Evolutionary conservation across 2,329 filamentous ascomycete genomes (phyloP), one percentile per base, ranked within the genome.

Genomic region (Ambrosiella beaveri): DNA sequence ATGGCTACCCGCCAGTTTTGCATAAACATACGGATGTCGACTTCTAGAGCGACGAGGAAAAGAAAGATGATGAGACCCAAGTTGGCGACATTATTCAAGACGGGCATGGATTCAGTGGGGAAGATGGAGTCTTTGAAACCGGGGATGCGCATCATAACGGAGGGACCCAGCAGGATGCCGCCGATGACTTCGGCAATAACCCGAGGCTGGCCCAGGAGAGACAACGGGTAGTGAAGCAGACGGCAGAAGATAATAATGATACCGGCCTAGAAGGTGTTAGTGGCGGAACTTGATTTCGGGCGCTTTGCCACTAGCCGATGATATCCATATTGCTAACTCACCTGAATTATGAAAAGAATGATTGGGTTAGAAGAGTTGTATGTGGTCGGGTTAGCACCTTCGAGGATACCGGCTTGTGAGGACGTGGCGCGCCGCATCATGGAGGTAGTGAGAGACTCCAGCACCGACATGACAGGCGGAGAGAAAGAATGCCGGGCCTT

Each of bases 21-120:
- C 36, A 82, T 70, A 61, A 95, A 78, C 65, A 88, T 82, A 45
- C 85, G 78, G 47, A 95, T 73, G 65, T 95, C 88, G 50, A 90
- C 88, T 71, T 95, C 89, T 2, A 95, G 75, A 1, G 88, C 89
- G 27, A 95, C 88, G 59, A 95, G 75, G 70, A 95, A 95, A 40
- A 95, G 74, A 67, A 93, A 95, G 7, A 95, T 75, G 12, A 94
- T 79, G 56, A 95, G 73, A 5, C 89, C 89, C 2, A 95, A 71
- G 64, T 93, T 95, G 50, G 89, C 88, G 13, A 60, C 59, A n/a
- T 60, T 60, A 45, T 57, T 57, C 7, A 60, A 52, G n/a, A 60
- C 56, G 1, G 87, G 82, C 68, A 94, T 86, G 1, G 87, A 89
- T 0, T 72, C 78, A 0, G 73, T 66, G 0, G 89, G 88, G 65